phyloP scores from a whole-genome alignment of 176 grass and related monocot genomes.

The Eremochloa ophiuroides region DNA sequence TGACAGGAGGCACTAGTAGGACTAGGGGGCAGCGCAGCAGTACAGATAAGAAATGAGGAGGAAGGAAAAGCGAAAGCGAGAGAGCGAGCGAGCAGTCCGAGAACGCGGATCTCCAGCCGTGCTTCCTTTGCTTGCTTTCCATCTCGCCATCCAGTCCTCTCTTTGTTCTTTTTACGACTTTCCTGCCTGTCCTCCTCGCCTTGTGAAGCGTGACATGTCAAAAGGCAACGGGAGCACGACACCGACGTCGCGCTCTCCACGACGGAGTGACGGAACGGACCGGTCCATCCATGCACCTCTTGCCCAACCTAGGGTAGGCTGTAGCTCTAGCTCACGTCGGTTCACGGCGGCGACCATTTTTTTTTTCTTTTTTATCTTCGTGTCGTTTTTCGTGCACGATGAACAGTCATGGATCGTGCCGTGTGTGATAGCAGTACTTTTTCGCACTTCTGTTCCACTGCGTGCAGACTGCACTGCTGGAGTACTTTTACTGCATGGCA shows the following conservation, averaged over 20 bases:
- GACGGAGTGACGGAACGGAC: not conserved
- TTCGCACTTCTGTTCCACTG: not conserved
- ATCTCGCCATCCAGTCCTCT: not conserved
- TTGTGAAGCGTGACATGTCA: slow-evolving; percentile 29
- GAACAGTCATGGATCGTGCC: not conserved
- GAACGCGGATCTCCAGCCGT: not conserved
- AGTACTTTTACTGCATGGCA: too few species aligned
- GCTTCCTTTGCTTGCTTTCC: not conserved
- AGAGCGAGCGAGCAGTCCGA: not conserved
- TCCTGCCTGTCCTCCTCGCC: not conserved
- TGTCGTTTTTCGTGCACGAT: not conserved
- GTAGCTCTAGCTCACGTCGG: too few species aligned
- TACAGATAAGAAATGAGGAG: not conserved
- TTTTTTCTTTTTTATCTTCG: not conserved
- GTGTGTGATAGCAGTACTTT: not conserved
- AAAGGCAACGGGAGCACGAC: not conserved
- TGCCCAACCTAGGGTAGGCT: too few species aligned
- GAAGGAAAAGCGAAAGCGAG: not conserved
- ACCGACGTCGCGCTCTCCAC: not conserved
- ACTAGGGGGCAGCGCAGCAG: not conserved
- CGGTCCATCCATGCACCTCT: not conserved
- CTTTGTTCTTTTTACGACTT: too few species aligned
- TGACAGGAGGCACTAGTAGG: too few species aligned
- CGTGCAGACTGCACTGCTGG: too few species aligned
- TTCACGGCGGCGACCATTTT: not conserved